These are phyloP conservation scores for Rhodotorula sp. DNA, from an alignment of 1,284 basidiomycete genomes.

Conservation along the genomic window DNA sequence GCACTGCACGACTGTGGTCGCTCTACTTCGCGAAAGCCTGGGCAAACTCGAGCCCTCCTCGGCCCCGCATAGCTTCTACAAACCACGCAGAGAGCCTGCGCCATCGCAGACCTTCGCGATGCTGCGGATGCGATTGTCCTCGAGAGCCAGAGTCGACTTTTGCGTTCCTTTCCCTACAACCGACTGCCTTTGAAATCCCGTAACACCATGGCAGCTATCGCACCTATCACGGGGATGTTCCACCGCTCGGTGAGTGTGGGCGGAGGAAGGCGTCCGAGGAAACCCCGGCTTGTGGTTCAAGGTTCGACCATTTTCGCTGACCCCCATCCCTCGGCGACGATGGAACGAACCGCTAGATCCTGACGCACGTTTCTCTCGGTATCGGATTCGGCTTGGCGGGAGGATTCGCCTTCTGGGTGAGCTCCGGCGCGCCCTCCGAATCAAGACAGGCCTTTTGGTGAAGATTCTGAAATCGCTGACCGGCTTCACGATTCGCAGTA, in stretches of 20 bases:
- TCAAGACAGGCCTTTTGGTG: not conserved
- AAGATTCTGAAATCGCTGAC: not conserved
- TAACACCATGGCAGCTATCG: constrained; percentile 23
- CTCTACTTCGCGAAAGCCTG: too few relatives aligned
- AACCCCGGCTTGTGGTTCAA: too few relatives aligned
- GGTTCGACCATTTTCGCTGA: too few relatives aligned
- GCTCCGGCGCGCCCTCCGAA: not conserved
- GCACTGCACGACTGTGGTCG: too few relatives aligned
- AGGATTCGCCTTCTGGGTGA: constrained; percentile 27
- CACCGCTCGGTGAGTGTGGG: constrained; percentile 4
- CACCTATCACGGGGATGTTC: constrained; percentile 29
- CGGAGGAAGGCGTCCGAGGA: too few relatives aligned
- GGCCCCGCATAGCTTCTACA: too few relatives aligned
- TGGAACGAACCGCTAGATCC: not conserved
- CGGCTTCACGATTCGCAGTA: not conserved
- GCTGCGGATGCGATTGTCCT: not conserved
- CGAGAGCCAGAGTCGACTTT: not conserved
- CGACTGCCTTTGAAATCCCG: not conserved
- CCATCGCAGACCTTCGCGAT: constrained; percentile 1
- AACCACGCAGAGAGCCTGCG: too few relatives aligned
- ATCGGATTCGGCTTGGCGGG: constrained; percentile 9
- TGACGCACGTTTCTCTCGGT: constrained; percentile 18
- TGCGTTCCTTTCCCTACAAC: too few relatives aligned
- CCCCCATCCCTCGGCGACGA: not conserved
- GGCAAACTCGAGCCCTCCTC: too few relatives aligned